Evolutionary conservation across 768 basidiomycete genomes (phyloP), one percentile per base, ranked within the genome.

Genomic region (Leccinum obscurum): DNA sequence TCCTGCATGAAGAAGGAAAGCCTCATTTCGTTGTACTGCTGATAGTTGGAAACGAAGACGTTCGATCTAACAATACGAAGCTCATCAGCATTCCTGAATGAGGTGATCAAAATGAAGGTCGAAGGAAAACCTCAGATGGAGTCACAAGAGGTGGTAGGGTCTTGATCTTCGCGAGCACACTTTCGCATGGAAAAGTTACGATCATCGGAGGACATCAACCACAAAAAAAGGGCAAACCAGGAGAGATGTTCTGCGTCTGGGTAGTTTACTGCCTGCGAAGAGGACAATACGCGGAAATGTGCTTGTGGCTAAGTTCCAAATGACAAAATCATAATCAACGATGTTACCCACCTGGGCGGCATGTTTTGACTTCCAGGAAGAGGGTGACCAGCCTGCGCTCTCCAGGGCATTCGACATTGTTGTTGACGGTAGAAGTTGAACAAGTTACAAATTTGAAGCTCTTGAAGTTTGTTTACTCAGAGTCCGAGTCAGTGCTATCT

Each of bases 1-100:
- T 2, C 97, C 97, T 1, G 97, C 97, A 62, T 99, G 97, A 3
- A 99, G 82, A 39, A 99, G 80, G 76, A 99, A 98, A 0, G 93
- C 94, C 68, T 95, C 86, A 62, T 93, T 92, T 20, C 81, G 81
- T 66, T 97, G 90, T 3, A 95, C 94, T 37, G 85, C 85, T 35
- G 81, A 77, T 20, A 98, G 78, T 62, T 95, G 93, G 69, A 86
- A 81, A 54, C 93, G 83, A 57, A 98, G 80, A 10, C 93, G 83
- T 72, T 93, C 90, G 70, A 93, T 89, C 92, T 92, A 60, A 46
- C 14, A 20, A 7, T 64, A 56, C 13, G 32, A 32, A 58, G 20
- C 24, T 7, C 17, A 66, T 72, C 7, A 77, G 66, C 53, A 73
- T 74, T 50, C 73, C 67, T 66, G 73, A 57, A 17, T 35, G n/a